phyloP scores from a whole-genome alignment of 2,329 filamentous ascomycete species.

The Monilinia laxa region DNA sequence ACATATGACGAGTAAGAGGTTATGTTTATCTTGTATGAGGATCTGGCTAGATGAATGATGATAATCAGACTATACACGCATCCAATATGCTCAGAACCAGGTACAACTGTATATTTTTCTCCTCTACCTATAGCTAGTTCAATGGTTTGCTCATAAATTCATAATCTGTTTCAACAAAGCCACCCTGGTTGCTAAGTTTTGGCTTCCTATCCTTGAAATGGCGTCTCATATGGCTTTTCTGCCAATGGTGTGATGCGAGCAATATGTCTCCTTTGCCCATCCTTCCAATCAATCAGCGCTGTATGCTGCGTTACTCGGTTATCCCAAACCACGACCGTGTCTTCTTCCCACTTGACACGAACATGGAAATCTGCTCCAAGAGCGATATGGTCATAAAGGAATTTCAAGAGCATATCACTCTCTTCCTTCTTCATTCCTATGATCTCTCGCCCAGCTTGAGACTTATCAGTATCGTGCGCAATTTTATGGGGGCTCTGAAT shows the following conservation, averaged over 20 bases:
- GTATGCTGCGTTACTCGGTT: constrained; percentile 79
- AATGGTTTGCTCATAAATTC: too few relatives aligned
- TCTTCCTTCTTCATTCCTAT: constrained; percentile 83
- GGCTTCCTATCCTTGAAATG: constrained; percentile 32
- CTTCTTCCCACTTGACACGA: constrained; percentile 71
- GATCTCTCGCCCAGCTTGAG: constrained; percentile 70
- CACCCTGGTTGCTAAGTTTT: too few relatives aligned
- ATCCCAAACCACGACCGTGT: constrained; percentile 81
- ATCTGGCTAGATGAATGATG: too few relatives aligned
- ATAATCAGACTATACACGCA: too few relatives aligned
- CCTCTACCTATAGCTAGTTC: too few relatives aligned
- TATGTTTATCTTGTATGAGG: too few relatives aligned
- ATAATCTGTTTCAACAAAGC: too few relatives aligned
- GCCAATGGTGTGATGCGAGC: constrained; percentile 81
- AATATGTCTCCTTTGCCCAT: constrained; percentile 72
- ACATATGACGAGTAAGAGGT: too few relatives aligned
- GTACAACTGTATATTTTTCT: too few relatives aligned
- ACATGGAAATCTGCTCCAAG: constrained; percentile 69
- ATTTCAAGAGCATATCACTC: constrained; percentile 70
- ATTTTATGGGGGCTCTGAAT: constrained; percentile 1
- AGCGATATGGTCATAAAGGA: constrained; percentile 70
- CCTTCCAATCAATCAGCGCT: constrained; percentile 76
- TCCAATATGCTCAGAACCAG: too few relatives aligned
- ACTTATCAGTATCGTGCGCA: constrained; percentile 14
- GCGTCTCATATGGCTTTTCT: constrained; percentile 72